Conservation (phyloP, 2,329 filamentous ascomycete species). For the Fusarium falciforme region DNA sequence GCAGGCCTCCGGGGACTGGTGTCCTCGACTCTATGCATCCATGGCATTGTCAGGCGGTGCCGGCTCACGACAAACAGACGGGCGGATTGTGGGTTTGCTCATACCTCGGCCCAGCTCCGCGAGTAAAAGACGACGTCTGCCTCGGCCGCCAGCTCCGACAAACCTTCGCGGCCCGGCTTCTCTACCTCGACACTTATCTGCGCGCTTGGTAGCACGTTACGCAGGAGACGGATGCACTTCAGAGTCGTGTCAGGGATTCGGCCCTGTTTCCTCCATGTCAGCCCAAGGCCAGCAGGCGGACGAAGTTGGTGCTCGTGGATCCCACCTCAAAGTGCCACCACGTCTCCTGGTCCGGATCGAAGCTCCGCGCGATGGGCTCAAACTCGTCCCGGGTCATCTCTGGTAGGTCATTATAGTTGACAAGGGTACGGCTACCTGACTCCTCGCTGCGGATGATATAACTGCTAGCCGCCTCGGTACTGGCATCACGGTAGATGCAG, state of each 20-base stretch:
- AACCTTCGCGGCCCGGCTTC: conserved; percentile 71
- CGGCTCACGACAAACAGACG: conserved; percentile 5
- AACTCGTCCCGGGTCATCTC: conserved; percentile 77
- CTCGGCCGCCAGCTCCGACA: conserved; percentile 68
- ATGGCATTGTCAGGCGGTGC: conserved; percentile 25
- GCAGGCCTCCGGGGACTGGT: conserved; percentile 62
- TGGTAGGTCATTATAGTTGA: conserved; percentile 75
- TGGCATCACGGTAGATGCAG: conserved; percentile 69
- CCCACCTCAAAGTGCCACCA: conserved; percentile 82
- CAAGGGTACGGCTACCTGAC: conserved; percentile 73
- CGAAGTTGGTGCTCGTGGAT: background rate
- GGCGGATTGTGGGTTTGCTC: conserved; percentile 22
- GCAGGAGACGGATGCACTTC: conserved; percentile 68
- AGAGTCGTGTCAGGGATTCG: conserved; percentile 71
- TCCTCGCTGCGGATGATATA: conserved; percentile 74
- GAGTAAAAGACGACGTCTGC: conserved; percentile 82
- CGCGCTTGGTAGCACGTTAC: conserved; percentile 55
- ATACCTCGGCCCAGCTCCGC: conserved; percentile 75
- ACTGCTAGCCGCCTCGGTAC: conserved; percentile 71
- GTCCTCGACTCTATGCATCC: conserved; percentile 49
- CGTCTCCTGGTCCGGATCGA: conserved; percentile 51
- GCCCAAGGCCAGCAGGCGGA: conserved; percentile 3
- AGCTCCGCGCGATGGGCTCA: conserved; percentile 51
- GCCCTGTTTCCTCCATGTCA: conserved; percentile 58
- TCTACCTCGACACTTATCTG: conserved; percentile 78